Conservation (phyloP, 2,329 filamentous ascomycete species). For the Onygenales sp. region DNA sequence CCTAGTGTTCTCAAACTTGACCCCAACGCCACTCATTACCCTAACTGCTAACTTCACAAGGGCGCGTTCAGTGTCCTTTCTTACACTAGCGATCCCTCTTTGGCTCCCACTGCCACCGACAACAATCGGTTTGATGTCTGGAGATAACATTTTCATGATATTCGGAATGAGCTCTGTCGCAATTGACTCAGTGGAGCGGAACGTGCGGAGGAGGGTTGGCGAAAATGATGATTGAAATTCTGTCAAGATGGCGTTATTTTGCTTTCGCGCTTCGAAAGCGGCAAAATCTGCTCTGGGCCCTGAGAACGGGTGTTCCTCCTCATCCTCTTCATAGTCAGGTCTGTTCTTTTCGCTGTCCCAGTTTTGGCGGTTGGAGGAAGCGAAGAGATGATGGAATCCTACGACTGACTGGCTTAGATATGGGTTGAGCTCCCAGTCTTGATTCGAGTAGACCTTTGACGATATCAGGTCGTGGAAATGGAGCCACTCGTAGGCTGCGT, state of each 20-base stretch:
- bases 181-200: slow-evolving; percentile 68
- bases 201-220: slow-evolving; percentile 62
- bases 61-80: slow-evolving; percentile 72
- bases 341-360: slow-evolving; percentile 37
- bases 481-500: slow-evolving; percentile 84
- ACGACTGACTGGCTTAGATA: slow-evolving; percentile 82
- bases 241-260: slow-evolving; percentile 64
- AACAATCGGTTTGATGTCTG: slow-evolving; percentile 83
- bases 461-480: slow-evolving; percentile 84
- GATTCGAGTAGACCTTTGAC: slow-evolving; percentile 65
- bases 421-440: slow-evolving; percentile 84
- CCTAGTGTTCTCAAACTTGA: slow-evolving; percentile 69
- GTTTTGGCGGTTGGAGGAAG: slow-evolving; percentile 51
- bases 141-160: slow-evolving; percentile 71
- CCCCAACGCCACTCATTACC: slow-evolving; percentile 72
- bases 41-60: slow-evolving; percentile 73
- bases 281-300: slow-evolving; percentile 73
- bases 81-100: slow-evolving; percentile 67
- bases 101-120: slow-evolving; percentile 60
- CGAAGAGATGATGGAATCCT: slow-evolving; percentile 86
- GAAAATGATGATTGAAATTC: slow-evolving; percentile 63
- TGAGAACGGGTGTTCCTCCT: slow-evolving; percentile 60
- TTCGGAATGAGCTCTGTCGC: slow-evolving; percentile 78
- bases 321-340: slow-evolving; percentile 33
- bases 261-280: slow-evolving; percentile 70